phyloP scores from a whole-genome alignment of 345 rosid genomes.

The Hypericum androsaemum region DNA sequence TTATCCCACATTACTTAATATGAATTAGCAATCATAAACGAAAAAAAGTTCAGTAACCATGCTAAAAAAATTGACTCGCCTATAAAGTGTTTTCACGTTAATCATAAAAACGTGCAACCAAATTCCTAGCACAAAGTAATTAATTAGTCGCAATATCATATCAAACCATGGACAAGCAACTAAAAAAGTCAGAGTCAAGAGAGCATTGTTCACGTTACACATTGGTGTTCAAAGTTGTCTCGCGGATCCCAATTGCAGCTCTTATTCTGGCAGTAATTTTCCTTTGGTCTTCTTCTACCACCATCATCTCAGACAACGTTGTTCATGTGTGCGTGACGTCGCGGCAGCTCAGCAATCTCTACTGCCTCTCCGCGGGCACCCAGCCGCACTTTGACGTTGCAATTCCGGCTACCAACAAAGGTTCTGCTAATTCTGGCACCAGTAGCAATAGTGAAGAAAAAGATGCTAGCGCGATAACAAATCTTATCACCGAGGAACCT shows the following conservation, averaged over 20 bases:
- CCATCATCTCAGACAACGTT: constrained; percentile 53
- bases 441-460: neutral
- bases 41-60: no score
- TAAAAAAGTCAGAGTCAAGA: constrained; percentile 20
- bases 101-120: constrained; percentile 38
- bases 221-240: constrained; percentile 27
- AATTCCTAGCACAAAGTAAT: constrained; percentile 11
- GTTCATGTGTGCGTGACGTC: constrained; percentile 68
- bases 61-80: no score
- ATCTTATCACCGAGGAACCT: neutral
- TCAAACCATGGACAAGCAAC: constrained; percentile 5
- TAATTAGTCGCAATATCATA: constrained; percentile 26
- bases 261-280: constrained; percentile 36
- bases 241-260: constrained; percentile 36
- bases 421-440: constrained; percentile 2
- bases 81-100: no score
- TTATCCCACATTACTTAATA: no score
- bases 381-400: constrained; percentile 41
- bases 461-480: neutral
- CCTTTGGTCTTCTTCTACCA: constrained; percentile 69
- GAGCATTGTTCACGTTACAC: constrained; percentile 14
- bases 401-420: constrained; percentile 15
- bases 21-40: no score
- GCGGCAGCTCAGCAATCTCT: constrained; percentile 62
- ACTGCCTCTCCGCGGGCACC: constrained; percentile 76